Conservation (phyloP, 495 filamentous ascomycete species). For the Paragyromitra xinjiangensis region DNA sequence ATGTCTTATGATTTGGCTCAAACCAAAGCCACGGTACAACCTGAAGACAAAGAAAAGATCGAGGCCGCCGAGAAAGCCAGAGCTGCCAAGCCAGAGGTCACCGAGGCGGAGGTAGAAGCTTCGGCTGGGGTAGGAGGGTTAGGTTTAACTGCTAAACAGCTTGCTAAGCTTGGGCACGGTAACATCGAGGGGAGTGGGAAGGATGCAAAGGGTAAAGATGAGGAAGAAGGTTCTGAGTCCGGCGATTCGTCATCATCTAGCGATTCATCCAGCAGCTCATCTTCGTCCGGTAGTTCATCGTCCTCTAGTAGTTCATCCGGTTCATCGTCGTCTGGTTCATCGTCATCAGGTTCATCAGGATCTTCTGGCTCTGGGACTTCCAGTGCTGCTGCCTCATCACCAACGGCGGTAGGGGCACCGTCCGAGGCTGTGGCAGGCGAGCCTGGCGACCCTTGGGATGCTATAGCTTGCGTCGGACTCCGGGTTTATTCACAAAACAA, state of each 20-base stretch:
- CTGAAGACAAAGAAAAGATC: constrained; percentile 71
- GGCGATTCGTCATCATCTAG: constrained; percentile 15
- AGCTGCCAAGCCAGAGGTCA: constrained; percentile 5
- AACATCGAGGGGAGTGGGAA: not conserved
- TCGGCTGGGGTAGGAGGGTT: not conserved
- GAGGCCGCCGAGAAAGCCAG: constrained; percentile 55
- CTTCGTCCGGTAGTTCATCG: constrained; percentile 31
- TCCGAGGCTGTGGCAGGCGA: not conserved
- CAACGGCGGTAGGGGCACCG: not conserved
- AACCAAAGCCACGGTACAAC: constrained; percentile 76
- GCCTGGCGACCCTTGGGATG: constrained; percentile 47
- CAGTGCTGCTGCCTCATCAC: not conserved
- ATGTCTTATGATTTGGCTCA: constrained; percentile 86
- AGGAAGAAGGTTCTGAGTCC: constrained; percentile 34
- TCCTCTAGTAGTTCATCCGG: constrained; percentile 32
- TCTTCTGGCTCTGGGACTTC: constrained; percentile 10
- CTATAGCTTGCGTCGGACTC: constrained; percentile 51
- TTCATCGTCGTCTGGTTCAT: constrained; percentile 27
- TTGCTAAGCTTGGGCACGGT: not conserved
- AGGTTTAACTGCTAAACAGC: constrained; percentile 12
- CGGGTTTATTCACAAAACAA: constrained; percentile 50
- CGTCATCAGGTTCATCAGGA: constrained; percentile 9
- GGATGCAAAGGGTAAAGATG: not conserved
- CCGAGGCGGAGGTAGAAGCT: not conserved
- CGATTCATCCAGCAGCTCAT: constrained; percentile 35